These are phyloP conservation scores for Wickerhamiella brachini DNA, from an alignment of 805 yeast species.

Conservation along the genomic window DNA sequence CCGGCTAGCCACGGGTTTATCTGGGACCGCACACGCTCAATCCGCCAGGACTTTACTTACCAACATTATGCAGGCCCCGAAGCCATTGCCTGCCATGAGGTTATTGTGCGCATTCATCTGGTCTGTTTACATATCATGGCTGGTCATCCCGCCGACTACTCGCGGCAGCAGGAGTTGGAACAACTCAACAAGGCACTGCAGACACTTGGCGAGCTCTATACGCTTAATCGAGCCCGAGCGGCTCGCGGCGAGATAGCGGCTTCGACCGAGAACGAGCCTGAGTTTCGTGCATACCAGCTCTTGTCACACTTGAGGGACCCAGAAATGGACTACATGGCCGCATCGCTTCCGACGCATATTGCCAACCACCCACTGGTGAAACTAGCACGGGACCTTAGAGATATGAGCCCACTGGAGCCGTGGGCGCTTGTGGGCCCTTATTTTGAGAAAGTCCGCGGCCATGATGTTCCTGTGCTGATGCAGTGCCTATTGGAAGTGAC, in stretches of 20 bases:
- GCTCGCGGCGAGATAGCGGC: slow-evolving; percentile 64
- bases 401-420: slow-evolving; percentile 26
- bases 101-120: slow-evolving; percentile 79
- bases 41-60: slow-evolving; percentile 91
- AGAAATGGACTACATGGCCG: slow-evolving; percentile 66
- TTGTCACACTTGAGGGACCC: slow-evolving; percentile 71
- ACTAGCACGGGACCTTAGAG: slow-evolving; percentile 40
- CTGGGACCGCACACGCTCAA: slow-evolving; percentile 96
- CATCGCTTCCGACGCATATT: slow-evolving; percentile 46
- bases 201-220: slow-evolving; percentile 72
- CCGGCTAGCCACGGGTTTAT: slow-evolving; percentile 82
- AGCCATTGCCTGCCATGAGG: slow-evolving; percentile 83
- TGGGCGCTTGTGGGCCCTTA: slow-evolving; percentile 43
- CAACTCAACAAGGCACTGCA: slow-evolving; percentile 86
- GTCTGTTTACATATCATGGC: slow-evolving; percentile 78
- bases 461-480: slow-evolving; percentile 48
- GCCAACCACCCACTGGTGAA: slow-evolving; percentile 46
- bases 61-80: slow-evolving; percentile 91
- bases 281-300: slow-evolving; percentile 78
- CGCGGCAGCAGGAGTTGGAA: slow-evolving; percentile 90
- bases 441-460: slow-evolving; percentile 40
- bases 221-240: slow-evolving; percentile 19
- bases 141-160: slow-evolving; percentile 49
- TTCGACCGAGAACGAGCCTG: slow-evolving; percentile 71
- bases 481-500: slow-evolving; percentile 68